Conservation (phyloP, 176 grass and related monocot species). For the Saccharum officinarum region DNA sequence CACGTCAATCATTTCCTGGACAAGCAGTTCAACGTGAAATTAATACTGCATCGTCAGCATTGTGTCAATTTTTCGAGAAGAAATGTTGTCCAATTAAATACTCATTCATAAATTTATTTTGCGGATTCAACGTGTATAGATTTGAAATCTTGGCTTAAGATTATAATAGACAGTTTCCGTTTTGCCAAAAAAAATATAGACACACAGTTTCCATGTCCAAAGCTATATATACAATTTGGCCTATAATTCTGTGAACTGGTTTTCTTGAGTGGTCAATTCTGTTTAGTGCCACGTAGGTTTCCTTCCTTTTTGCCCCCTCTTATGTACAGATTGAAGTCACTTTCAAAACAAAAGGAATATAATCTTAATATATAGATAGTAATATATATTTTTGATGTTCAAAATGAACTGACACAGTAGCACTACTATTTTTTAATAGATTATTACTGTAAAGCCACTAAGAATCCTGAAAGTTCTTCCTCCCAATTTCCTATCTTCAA, state of each 20-base stretch:
- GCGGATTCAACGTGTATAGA: background rate
- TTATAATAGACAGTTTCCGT: background rate
- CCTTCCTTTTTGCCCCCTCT: conserved; percentile 3
- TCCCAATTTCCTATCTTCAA: background rate
- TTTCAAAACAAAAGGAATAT: background rate
- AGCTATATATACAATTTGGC: background rate
- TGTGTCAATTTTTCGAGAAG: background rate
- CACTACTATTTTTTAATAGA: background rate
- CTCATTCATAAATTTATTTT: background rate
- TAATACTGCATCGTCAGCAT: background rate
- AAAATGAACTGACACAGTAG: background rate
- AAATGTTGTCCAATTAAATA: background rate
- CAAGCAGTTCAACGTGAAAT: background rate
- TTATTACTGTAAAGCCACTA: background rate
- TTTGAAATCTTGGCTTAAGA: background rate
- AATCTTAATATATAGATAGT: background rate
- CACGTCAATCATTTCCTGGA: background rate
- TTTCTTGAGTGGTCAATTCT: conserved; percentile 21
- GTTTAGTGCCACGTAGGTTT: background rate
- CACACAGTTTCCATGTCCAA: background rate
- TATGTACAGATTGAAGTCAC: background rate
- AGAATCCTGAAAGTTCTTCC: background rate
- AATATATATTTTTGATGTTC: background rate
- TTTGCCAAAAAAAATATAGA: background rate
- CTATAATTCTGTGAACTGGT: conserved; percentile 1